phyloP scores from a whole-genome alignment of 2,329 filamentous ascomycete species.

The Dendryphion nanum region DNA sequence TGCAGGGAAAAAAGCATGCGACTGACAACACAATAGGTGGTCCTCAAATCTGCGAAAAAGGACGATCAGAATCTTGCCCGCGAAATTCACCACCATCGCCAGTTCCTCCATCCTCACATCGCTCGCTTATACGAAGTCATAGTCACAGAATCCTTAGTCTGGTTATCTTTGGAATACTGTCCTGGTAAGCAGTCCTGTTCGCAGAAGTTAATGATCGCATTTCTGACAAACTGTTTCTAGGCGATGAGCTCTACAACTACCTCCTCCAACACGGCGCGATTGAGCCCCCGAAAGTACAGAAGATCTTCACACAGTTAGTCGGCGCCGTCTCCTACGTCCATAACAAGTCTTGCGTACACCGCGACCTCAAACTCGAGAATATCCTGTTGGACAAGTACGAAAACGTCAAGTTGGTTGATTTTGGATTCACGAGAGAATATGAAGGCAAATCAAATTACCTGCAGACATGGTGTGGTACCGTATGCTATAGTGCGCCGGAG shows the following conservation, averaged over 20 bases:
- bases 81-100: constrained; percentile 97
- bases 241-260: constrained; percentile 96
- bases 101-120: constrained; percentile 97
- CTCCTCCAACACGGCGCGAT: constrained; percentile 84
- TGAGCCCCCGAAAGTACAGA: constrained; percentile 82
- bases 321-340: constrained; percentile 96
- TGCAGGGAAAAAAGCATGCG: not conserved
- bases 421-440: constrained; percentile 97
- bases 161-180: constrained; percentile 96
- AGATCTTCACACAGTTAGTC: constrained; percentile 92
- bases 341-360: constrained; percentile 90
- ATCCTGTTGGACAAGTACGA: constrained; percentile 95
- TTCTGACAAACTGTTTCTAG: too few species aligned
- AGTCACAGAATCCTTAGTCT: constrained; percentile 90
- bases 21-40: constrained; percentile 64
- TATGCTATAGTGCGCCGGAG: constrained; percentile 96
- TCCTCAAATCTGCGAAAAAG: constrained; percentile 96
- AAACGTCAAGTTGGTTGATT: constrained; percentile 96
- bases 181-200: constrained; percentile 58
- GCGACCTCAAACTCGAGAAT: constrained; percentile 94
- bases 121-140: constrained; percentile 96
- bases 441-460: constrained; percentile 92
- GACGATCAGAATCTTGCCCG: constrained; percentile 92
- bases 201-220: not conserved
- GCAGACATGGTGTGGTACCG: constrained; percentile 95